A percentile compares a stretch with the other conserved stretches of the same genome.
phyloP scores from a whole-genome alignment of 2,329 filamentous ascomycete genomes.

The Magnaporthiopsis poae region DNA sequence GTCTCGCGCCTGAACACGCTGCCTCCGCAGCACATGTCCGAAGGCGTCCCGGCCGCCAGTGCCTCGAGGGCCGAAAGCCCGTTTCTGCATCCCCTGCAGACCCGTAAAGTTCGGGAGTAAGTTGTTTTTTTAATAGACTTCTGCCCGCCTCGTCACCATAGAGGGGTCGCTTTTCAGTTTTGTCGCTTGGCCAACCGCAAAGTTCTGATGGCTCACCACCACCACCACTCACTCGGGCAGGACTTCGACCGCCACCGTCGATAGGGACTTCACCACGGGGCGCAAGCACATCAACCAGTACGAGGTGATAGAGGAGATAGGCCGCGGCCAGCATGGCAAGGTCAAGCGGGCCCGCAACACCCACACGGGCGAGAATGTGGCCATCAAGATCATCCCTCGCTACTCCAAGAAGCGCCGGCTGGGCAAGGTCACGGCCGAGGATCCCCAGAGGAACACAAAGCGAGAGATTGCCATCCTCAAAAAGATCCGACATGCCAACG shows the following conservation, averaged over 20 bases:
- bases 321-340: constrained; percentile 91
- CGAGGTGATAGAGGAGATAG: constrained; percentile 91
- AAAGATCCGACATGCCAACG: constrained; percentile 94
- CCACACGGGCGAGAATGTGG: constrained; percentile 66
- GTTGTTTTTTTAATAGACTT: constrained; percentile 22
- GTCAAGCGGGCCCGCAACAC: constrained; percentile 87
- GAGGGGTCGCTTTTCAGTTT: not conserved
- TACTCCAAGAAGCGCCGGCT: constrained; percentile 88
- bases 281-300: constrained; percentile 97
- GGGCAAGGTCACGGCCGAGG: constrained; percentile 63
- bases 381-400: constrained; percentile 96
- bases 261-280: constrained; percentile 78
- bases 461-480: constrained; percentile 96
- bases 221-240: constrained; percentile 26
- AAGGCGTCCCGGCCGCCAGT: constrained; percentile 36
- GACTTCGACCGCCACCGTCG: constrained; percentile 84
- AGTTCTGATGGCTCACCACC: constrained; percentile 7
- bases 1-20: constrained; percentile 30
- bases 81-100: constrained; percentile 60
- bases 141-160: no score
- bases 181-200: not conserved
- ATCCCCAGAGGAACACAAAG: constrained; percentile 71
- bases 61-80: constrained; percentile 41
- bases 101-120: constrained; percentile 67
- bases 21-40: constrained; percentile 36